These are phyloP conservation scores for Erodium maritimum DNA, from an alignment of 345 rosid species.

Conservation along the genomic window DNA sequence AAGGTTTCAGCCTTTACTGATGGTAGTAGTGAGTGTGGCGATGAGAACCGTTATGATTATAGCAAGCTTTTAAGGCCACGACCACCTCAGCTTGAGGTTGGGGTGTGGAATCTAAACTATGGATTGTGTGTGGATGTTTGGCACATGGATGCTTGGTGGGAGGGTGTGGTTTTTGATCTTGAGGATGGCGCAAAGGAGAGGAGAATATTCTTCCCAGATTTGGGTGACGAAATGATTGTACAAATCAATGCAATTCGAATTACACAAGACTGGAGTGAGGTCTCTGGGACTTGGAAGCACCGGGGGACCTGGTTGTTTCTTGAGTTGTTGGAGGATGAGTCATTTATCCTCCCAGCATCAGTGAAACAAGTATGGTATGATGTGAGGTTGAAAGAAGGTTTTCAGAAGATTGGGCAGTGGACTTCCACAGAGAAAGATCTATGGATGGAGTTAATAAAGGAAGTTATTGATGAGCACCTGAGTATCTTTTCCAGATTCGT, in stretches of 20 bases:
- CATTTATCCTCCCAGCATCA: slow-evolving; percentile 31
- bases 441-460: slow-evolving; percentile 34
- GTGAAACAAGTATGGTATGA: slow-evolving; percentile 72
- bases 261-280: slow-evolving; percentile 64
- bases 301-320: slow-evolving; percentile 71
- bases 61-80: slow-evolving; percentile 45
- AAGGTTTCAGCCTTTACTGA: neutral
- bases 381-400: slow-evolving; percentile 33
- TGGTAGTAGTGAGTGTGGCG: slow-evolving; percentile 8
- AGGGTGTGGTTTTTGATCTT: slow-evolving; percentile 68
- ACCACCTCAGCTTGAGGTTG: slow-evolving; percentile 31
- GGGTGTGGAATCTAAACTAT: slow-evolving; percentile 19
- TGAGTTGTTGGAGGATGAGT: slow-evolving; percentile 33
- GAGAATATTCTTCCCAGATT: slow-evolving; percentile 67
- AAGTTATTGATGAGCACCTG: slow-evolving; percentile 39
- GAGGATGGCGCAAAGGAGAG: slow-evolving; percentile 33
- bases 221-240: slow-evolving; percentile 52
- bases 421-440: slow-evolving; percentile 25
- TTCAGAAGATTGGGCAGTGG: slow-evolving; percentile 42
- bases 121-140: slow-evolving; percentile 61
- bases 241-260: slow-evolving; percentile 29
- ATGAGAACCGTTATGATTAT: too few species aligned
- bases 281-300: slow-evolving; percentile 33
- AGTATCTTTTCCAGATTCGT: slow-evolving; percentile 13
- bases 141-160: slow-evolving; percentile 67